Evolutionary conservation across 2,329 filamentous ascomycete species (phyloP), one percentile per base, ranked within the genome.

Genomic region (Aaosphaeria pasadenensis): DNA sequence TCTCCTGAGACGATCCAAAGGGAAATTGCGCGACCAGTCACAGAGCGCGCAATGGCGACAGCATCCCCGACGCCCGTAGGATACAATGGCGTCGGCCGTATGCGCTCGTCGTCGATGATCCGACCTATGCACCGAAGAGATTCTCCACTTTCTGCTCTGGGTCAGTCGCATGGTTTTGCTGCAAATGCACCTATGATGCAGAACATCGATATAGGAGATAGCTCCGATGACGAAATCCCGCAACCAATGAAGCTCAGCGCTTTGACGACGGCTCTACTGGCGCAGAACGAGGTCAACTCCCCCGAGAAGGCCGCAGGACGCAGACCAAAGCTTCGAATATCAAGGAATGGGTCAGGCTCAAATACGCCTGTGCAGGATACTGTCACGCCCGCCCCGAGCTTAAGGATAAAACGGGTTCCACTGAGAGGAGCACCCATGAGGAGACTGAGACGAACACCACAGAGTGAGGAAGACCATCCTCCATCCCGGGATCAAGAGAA

Each of bases 171-270:
- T 54, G 75, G 74, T 53, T 76, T 76, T 55, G 66, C 69, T 24
- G 67, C 74, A 30, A 64, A 76, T 51, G 73, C 69, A 53, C 71
- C 71, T 13, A 72, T 72, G 68, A 69, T 76, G 62, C 74, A 76
- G 58, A 73, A 72, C 55, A 75, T 78, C 54, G 66, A 74, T 61
- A 74, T 85, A 57, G 86, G 89, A 59, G 91, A 96, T 66, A 96
- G 89, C 76, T 96, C 91, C 28, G 92, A 96, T 71, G 92, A 96
- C 63, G 92, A 96, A 71, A 89, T 95, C 30, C 87, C 89, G 58
- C 63, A 74, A 45, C 91, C 91, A 60, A 90, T 94, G 83, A 95
- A 94, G 74, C 87, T 96, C 67, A 96, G 91, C 67, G 91, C 91
- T 60, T 82, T 94, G 57, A 95, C 92, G 43, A 92, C 94, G 66